Evolutionary conservation across 805 yeast genomes (phyloP).

Genomic region (Yamadazyma tumulicola): DNA sequence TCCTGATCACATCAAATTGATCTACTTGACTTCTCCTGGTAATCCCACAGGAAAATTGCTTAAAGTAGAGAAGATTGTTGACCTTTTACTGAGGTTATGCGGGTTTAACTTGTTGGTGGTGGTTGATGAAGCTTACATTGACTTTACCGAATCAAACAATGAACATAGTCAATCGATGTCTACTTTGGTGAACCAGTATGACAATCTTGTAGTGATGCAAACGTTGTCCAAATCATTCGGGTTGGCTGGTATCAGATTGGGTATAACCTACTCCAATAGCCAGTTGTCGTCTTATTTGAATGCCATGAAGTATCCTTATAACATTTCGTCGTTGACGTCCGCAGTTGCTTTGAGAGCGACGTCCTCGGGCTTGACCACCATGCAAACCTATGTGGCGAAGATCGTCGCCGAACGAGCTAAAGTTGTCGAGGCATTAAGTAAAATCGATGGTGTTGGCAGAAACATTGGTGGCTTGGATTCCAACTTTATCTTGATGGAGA

Average conservation of each 20-base stretch:
- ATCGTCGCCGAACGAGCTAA: constrained; percentile 55
- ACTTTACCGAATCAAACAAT: constrained; percentile 47
- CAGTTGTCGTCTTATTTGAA: constrained; percentile 68
- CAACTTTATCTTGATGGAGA: constrained; percentile 75
- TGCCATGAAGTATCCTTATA: constrained; percentile 94
- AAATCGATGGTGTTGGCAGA: constrained; percentile 62
- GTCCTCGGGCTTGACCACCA: constrained; percentile 48
- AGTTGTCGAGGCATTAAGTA: constrained; percentile 51
- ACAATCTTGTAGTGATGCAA: constrained; percentile 83
- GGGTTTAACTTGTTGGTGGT: constrained; percentile 76
- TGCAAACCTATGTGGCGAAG: constrained; percentile 51
- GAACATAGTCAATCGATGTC: constrained; percentile 47
- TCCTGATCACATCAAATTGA: constrained; percentile 57
- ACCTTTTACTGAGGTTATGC: constrained; percentile 46
- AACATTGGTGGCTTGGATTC: constrained; percentile 84
- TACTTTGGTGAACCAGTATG: constrained; percentile 75
- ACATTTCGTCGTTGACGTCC: constrained; percentile 79
- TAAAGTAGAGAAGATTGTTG: constrained; percentile 30
- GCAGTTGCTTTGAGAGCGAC: constrained; percentile 75
- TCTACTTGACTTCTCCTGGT: constrained; percentile 92
- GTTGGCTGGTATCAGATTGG: constrained; percentile 89
- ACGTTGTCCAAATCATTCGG: constrained; percentile 95
- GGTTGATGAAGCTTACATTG: constrained; percentile 94
- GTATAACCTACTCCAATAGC: constrained; percentile 66
- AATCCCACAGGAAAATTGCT: constrained; percentile 85